phyloP scores from a whole-genome alignment of 2,329 filamentous ascomycete genomes.

The Xylariales sp. region DNA sequence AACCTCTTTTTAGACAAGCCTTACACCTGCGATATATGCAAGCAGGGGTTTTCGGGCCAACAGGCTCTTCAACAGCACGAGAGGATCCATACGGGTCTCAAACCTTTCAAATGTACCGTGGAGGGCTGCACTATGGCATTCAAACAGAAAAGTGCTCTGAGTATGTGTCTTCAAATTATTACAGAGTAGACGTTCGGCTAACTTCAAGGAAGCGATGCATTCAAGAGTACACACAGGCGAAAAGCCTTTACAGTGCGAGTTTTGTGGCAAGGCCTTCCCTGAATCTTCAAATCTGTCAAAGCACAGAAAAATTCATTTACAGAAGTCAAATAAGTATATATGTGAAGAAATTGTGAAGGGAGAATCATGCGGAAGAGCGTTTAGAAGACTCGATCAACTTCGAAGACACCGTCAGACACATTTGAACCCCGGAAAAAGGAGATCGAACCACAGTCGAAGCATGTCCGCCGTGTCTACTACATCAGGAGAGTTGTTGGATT shows the following conservation, averaged over 20 bases:
- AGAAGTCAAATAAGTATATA: constrained; percentile 59
- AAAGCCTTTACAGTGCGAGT: constrained; percentile 69
- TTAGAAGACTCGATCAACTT: constrained; percentile 70
- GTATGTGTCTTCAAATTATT: constrained; percentile 55
- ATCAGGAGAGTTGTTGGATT: constrained; percentile 12
- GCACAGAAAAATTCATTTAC: constrained; percentile 70
- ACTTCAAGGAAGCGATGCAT: constrained; percentile 69
- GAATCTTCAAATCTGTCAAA: constrained; percentile 76
- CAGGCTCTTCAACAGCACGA: constrained; percentile 76
- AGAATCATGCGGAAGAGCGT: constrained; percentile 65
- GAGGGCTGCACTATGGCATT: constrained; percentile 67
- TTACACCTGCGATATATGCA: constrained; percentile 66
- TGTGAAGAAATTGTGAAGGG: constrained; percentile 53
- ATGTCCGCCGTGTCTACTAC: constrained; percentile 18
- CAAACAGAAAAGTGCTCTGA: constrained; percentile 74
- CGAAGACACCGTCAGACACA: constrained; percentile 59
- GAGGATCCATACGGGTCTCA: constrained; percentile 73
- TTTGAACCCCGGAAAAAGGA: constrained; percentile 29
- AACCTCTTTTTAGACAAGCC: constrained; percentile 63
- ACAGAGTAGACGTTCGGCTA: constrained; percentile 8
- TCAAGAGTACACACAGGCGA: constrained; percentile 73
- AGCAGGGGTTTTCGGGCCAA: constrained; percentile 70
- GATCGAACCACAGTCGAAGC: constrained; percentile 13
- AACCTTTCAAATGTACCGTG: constrained; percentile 68
- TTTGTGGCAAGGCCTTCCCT: constrained; percentile 69